Evolutionary conservation across 371 early-diverging fungal genomes (phyloP), one percentile per base, ranked within the genome.

Genomic region (Mucor circinelloides): DNA sequence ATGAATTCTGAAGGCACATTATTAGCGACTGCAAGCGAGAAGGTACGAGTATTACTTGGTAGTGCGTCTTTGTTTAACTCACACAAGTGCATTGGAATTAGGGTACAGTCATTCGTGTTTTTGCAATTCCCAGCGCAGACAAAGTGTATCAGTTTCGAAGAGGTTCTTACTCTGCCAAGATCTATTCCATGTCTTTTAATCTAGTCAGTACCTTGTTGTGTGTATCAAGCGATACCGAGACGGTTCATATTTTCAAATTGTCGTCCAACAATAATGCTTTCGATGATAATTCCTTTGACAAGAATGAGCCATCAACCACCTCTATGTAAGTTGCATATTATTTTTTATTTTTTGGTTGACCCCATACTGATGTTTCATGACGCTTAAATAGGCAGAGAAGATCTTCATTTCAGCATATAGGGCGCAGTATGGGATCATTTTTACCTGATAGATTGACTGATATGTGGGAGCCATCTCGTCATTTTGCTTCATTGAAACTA

Each of bases 51-150:
- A 44, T 12, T 3, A 17, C 17, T 17, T 13, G 28, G 25, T 15
- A 56, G 25, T n/a, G 25, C 10, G 50, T 10, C 9, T 56, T 36
- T 36, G 13, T 17, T 27, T 31, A 23, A 10, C 17, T 6, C 19
- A 36, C 15, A 44, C 42, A 44, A 1, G 23, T 13, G 15, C 31
- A 12, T 60, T 59, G 40, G 19, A 34, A 58, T 19, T 36, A 94
- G 93, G 98, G 98, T 1, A 98, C 99, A 0, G 93, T 98, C 1
- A 95, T 98, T 58, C 91, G 98, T 19, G 96, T 98, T 8, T 98
- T 95, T 74, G 85, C 95, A 2, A 83, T 96, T 25, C 96, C 96
- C 1, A 83, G 89, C 60, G 95, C 93, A 40, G 85, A 91, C 59
- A 91, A 93, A 68, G 85, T 97, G 19, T 93, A 87, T 73, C 97